Conservation (phyloP, 2,329 filamentous ascomycete species). For the Xylariales sp. region DNA sequence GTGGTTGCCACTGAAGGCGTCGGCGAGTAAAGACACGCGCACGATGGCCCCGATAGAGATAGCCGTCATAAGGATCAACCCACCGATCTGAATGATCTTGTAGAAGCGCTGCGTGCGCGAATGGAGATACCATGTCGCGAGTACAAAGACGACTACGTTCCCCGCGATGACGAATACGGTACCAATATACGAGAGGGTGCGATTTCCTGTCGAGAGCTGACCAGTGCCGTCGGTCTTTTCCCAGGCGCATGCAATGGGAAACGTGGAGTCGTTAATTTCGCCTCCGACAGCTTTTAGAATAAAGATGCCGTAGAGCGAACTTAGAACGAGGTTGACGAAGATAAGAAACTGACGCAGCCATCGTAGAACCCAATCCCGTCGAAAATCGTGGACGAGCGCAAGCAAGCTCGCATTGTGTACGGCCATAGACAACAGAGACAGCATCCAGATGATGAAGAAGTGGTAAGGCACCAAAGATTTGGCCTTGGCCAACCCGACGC, state of each 20-base stretch:
- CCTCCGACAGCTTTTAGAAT: conserved; percentile 66
- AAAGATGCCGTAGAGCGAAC: conserved; percentile 66
- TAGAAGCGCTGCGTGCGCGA: conserved; percentile 65
- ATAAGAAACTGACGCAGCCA: conserved; percentile 75
- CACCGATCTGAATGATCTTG: conserved; percentile 63
- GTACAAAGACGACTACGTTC: conserved; percentile 67
- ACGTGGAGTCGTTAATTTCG: conserved; percentile 61
- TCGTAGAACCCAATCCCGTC: conserved; percentile 72
- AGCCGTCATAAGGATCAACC: conserved; percentile 65
- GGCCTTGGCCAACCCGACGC: conserved; percentile 70
- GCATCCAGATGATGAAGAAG: conserved; percentile 78
- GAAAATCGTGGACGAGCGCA: conserved; percentile 74
- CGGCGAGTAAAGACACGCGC: conserved; percentile 66
- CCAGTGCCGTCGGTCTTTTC: conserved; percentile 51
- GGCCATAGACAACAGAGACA: conserved; percentile 71
- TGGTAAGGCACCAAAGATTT: conserved; percentile 72
- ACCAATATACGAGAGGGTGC: conserved; percentile 64
- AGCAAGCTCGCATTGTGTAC: conserved; percentile 74
- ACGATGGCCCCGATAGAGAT: conserved; percentile 69
- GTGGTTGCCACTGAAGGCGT: conserved; percentile 67
- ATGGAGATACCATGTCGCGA: conserved; percentile 74
- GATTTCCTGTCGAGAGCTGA: conserved; percentile 53
- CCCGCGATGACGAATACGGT: conserved; percentile 71
- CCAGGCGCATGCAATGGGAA: conserved; percentile 74
- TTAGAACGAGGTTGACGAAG: conserved; percentile 72